These are phyloP conservation scores for Saturnispora bothae DNA, from an alignment of 805 yeast species.

Conservation along the genomic window DNA sequence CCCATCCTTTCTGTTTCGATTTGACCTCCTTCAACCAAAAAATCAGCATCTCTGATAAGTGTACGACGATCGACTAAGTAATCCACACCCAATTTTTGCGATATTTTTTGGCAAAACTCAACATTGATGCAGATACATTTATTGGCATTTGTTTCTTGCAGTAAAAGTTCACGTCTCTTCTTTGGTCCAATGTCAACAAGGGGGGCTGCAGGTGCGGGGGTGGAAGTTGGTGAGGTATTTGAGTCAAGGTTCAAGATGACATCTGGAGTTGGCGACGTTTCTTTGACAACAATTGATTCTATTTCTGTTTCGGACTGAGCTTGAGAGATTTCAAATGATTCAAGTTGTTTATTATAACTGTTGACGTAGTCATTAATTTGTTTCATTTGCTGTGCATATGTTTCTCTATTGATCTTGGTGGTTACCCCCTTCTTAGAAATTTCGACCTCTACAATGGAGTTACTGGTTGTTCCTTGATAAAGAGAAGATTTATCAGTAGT, in stretches of 20 bases:
- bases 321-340: not conserved
- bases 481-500: constrained; percentile 1
- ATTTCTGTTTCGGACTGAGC: not conserved
- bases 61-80: constrained; percentile 45
- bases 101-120: constrained; percentile 30
- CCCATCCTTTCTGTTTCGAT: constrained; percentile 11
- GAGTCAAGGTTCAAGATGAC: no score
- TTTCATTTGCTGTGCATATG: not conserved
- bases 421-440: not conserved
- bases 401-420: not conserved
- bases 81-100: constrained; percentile 31
- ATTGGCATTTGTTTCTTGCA: constrained; percentile 31
- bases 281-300: not conserved
- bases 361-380: not conserved
- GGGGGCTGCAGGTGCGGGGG: not conserved
- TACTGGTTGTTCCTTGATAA: not conserved
- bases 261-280: not conserved
- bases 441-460: not conserved
- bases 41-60: constrained; percentile 32
- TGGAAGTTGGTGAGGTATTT: not conserved
- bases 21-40: constrained; percentile 25
- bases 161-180: constrained; percentile 20
- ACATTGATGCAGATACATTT: constrained; percentile 39
- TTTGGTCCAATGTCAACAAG: constrained; percentile 24
- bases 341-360: constrained; percentile 2